Evolutionary conservation across 2,329 filamentous ascomycete genomes (phyloP).

Genomic region (Stagonosporopsis cucurbitacearum): DNA sequence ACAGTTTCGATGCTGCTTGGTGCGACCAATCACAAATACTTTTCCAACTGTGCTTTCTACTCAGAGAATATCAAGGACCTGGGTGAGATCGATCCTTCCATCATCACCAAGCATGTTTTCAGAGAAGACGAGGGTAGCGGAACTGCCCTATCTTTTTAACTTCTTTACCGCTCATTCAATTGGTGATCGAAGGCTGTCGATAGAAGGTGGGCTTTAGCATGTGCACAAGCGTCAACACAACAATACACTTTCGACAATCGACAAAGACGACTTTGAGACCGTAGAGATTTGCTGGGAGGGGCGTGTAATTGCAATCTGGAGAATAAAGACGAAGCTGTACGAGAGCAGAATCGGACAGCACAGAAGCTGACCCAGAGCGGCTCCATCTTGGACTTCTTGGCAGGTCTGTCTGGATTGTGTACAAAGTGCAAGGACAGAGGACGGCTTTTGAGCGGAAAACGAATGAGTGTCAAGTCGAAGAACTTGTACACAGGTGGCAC

Average conservation of each 20-base stretch:
- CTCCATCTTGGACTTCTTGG: background rate
- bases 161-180: background rate
- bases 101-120: background rate
- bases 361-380: background rate
- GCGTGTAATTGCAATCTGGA: background rate
- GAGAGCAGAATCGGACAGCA: background rate
- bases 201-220: background rate
- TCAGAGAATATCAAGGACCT: background rate
- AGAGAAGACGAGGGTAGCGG: too few species aligned
- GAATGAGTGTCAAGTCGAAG: too few species aligned
- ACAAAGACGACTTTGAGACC: background rate
- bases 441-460: too few species aligned
- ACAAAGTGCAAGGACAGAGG: background rate
- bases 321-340: background rate
- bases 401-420: background rate
- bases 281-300: background rate
- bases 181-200: too few species aligned
- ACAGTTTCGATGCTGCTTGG: background rate
- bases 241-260: background rate
- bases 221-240: background rate
- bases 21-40: background rate
- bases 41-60: background rate
- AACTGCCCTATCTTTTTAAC: background rate
- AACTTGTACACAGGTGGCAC: too few species aligned
- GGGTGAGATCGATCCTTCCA: background rate